Base-by-base conservation (phyloP, 2,329 filamentous ascomycete genomes). In the Colletotrichum acutatum region DNA sequence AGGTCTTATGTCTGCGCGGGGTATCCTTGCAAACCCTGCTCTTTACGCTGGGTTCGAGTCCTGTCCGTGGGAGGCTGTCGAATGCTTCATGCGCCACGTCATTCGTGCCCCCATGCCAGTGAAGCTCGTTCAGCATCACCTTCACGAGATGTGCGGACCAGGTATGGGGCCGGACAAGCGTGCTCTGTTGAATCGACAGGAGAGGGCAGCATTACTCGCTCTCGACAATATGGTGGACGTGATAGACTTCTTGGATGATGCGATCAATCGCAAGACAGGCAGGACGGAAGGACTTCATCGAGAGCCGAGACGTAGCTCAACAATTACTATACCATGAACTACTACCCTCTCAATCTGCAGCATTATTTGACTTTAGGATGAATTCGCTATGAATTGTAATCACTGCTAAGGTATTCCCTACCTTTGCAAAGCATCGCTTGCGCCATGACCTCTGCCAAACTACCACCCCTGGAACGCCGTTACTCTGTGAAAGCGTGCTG, bases 1-100 rank as follows among this genome's bases (percentile, higher is more conserved):
- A 1, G 90, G 92, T 46, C 88, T 94, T 68, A 94, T 94, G 92
- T 90, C 92, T 24, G 92, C 92, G 8, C 87, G 92, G 60, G 92
- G 91, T 9, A 84, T 94, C 3, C 86, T 94, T 54, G 85, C 90
- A 76, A 93, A 94, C 80, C 92, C 92, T 1, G 90, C 90, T 4
- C 81, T 94, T 62, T 94, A 92, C 80, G 86, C 89, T 0, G 87
- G 90, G 58, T 78, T 87, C 76, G 80, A 86, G 5, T 81, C 85
- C 26, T 92, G 91, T 74, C 88, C 91, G 2, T 91, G 89, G 88
- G 86, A 89, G 60, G 90, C 89, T 1, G 87, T 93, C 28, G 89
- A 91, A 77, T 81, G 84, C 16, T 93, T 94, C 79, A 83, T 94
- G 83, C 87, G 84, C 72, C 87, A 89, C 72, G 87, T 87, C 11